Evolutionary conservation across 768 basidiomycete species (phyloP).

Genomic region (Agrocybe pediades): DNA sequence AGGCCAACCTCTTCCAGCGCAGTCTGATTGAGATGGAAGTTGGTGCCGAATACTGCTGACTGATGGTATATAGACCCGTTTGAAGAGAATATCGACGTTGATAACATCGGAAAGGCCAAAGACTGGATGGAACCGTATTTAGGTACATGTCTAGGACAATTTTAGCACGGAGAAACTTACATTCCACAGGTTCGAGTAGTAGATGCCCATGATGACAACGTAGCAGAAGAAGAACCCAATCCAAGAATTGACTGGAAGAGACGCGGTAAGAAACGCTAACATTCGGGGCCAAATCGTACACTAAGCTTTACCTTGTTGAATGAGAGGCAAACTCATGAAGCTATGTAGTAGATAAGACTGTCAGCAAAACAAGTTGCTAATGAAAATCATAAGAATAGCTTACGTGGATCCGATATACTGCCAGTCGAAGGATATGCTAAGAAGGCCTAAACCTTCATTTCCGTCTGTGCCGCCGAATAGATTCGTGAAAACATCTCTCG

Average conservation of each 20-base stretch:
- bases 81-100: constrained; percentile 54
- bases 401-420: constrained; percentile 57
- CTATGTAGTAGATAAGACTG: constrained; percentile 21
- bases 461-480: constrained; percentile 67
- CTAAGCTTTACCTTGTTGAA: constrained; percentile 50
- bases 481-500: constrained; percentile 55
- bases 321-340: constrained; percentile 54
- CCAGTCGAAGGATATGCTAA: constrained; percentile 70
- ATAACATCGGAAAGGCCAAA: constrained; percentile 57
- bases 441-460: constrained; percentile 68
- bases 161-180: constrained; percentile 29
- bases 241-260: constrained; percentile 53
- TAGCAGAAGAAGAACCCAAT: constrained; percentile 56
- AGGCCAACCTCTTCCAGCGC: constrained; percentile 52
- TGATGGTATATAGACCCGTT: constrained; percentile 61
- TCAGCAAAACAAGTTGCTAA: background rate
- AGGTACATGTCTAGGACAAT: background rate
- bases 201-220: constrained; percentile 53
- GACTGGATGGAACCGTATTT: constrained; percentile 34
- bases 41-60: constrained; percentile 50
- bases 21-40: constrained; percentile 54
- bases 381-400: constrained; percentile 2
- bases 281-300: background rate
- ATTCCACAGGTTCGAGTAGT: constrained; percentile 65
- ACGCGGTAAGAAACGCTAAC: background rate